Base-by-base conservation (phyloP, 495 filamentous ascomycete genomes). In the Achaetomiella virescens region DNA sequence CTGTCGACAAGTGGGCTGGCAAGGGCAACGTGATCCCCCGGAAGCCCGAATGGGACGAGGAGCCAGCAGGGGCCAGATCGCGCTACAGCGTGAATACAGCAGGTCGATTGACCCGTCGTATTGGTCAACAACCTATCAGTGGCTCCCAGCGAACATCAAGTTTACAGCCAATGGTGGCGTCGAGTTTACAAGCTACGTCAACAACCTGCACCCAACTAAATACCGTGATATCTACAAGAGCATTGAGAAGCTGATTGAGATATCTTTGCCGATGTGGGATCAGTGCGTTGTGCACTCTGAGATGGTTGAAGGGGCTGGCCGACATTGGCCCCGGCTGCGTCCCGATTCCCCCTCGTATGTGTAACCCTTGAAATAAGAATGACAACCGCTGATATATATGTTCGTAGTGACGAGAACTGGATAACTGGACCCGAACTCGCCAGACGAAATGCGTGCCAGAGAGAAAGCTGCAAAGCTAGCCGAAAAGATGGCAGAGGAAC, bases 101-200 rank as follows among this genome's bases (percentile, higher is more conserved):
- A 52, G 6, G 15, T 21, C 7, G 9, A 24, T 61, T 72, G 12
- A 42, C 46, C 6, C 31, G 52, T 25, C 56, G 52, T 61, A 65
- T 21, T 82, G 74, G 74, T 80, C 78, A 0, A 65, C 60, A 0
- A 33, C 54, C 2, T 84, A 79, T 52, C 84, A 88, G 50, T 86
- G 82, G 83, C 69, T 87, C 11, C 84, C 84, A 0, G 76, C 73
- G 36, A 77, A 86, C 29, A 69, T 87, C 18, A 43, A 65, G 2
- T 67, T 85, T 33, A 43, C 52, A 0, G 58, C 61, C 6, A 35
- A 74, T 70, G 68, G 76, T 68, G 21, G 75, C 75, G 73, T 90
- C 84, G 51, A 84, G 80, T 69, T 91, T 80, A 61, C 83, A 75
- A 65, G 76, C 73, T 85, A 87, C 62, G 83, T 87, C 70, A 88